phyloP scores from a whole-genome alignment of 169 alveolate species.

The Ichthyophthirius multifiliis region DNA sequence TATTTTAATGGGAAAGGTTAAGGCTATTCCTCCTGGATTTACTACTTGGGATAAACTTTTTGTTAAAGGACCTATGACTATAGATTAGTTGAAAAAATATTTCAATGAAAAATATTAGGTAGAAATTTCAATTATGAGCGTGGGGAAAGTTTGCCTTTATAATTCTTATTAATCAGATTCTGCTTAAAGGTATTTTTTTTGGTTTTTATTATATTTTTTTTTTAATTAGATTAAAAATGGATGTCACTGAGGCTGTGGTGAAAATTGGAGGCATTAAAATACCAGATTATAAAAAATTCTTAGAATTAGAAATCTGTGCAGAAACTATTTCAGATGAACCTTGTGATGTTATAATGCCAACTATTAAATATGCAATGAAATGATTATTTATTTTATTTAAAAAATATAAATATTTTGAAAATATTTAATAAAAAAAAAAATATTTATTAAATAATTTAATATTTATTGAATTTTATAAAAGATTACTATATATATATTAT shows the following conservation, averaged over 20 bases:
- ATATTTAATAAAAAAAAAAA: no score
- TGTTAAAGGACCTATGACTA: conserved; percentile 79
- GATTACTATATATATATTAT: no score
- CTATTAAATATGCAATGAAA: conserved; percentile 13
- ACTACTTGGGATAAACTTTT: conserved; percentile 97
- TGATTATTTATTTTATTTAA: neutral
- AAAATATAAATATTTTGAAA: neutral
- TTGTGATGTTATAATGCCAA: conserved; percentile 21
- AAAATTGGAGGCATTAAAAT: neutral
- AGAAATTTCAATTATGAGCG: conserved; percentile 86
- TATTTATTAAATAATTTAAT: no score
- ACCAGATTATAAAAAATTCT: conserved; percentile 31
- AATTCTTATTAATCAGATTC: conserved; percentile 80
- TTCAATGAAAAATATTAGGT: conserved; percentile 68
- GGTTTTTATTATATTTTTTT: neutral
- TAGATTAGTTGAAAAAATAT: conserved; percentile 57
- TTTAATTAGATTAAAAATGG: conserved; percentile 5
- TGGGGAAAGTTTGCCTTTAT: conserved; percentile 89
- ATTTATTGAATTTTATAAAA: no score
- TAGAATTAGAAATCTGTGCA: conserved; percentile 36
- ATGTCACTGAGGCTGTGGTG: neutral
- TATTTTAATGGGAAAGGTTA: conserved; percentile 92
- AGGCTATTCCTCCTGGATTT: conserved; percentile 95
- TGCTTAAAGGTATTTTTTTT: conserved; percentile 10
- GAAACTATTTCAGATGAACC: neutral